Evolutionary conservation across 352 stramenopile genomes (phyloP), one percentile per base, ranked within the genome.

Genomic region (Globisporangium apiculatum): DNA sequence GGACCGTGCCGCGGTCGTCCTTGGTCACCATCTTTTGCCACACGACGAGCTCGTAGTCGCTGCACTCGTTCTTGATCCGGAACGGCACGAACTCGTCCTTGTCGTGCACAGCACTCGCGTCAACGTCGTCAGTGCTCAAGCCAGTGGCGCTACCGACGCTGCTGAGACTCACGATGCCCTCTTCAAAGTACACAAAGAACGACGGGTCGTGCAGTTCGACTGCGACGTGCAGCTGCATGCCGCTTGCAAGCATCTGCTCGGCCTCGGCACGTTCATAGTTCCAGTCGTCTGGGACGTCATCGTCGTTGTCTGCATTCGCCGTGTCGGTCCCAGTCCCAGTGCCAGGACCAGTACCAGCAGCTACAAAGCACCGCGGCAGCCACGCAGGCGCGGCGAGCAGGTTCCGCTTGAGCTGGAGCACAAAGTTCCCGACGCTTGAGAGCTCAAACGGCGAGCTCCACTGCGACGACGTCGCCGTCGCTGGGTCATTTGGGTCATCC

Each of bases 21-120:
- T 70, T 78, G 31, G 76, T 67, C 35, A 86, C 52, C 12, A 75
- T 89, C 57, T 90, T 89, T 51, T 94, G 84, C 84, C 84, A 94
- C 36, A 94, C 75, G 41, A 92, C 62, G 5, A 92, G 64, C 42
- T 85, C 78, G 31, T 90, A 70, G 15, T 81, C 80, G 43, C 73
- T 89, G 56, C 84, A 94, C 57, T 91, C 84, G 55, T 94, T 94
- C 56, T 90, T 88, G 47, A 94, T 76, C 49, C 80, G 86, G 61
- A 75, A 92, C 11, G 79, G 80, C 8, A 92, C 79, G 47, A 91
- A 91, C 10, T 67, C 74, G 15, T 84, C 73, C 31, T 76, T 69
- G 47, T 83, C 70, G 55, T 70, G 78, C 36, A 67, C 71, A 8
- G 14, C 14, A 49, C 15, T 49, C 17, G 45, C 45, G 45, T 31